phyloP scores from a whole-genome alignment of 768 basidiomycete genomes.

The Crepidotus variabilis region DNA sequence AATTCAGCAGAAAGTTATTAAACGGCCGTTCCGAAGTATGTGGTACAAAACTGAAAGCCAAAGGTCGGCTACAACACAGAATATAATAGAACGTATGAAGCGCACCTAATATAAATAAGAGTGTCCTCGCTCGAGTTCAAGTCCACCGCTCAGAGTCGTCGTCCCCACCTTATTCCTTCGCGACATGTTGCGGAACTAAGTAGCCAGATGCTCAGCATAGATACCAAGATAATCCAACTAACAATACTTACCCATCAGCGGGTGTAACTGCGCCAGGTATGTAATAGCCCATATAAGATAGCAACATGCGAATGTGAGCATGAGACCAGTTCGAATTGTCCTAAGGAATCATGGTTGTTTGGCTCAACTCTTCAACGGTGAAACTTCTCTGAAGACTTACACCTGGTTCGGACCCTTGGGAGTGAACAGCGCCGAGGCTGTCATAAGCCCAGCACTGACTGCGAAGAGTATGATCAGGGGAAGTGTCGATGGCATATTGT shows the following conservation, averaged over 20 bases:
- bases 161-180: background rate
- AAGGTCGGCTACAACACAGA: background rate
- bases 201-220: background rate
- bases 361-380: background rate
- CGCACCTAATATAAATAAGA: background rate
- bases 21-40: no score
- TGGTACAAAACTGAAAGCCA: no score
- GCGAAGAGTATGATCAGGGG: slow-evolving; percentile 68
- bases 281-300: slow-evolving; percentile 98
- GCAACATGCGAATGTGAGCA: slow-evolving; percentile 77
- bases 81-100: background rate
- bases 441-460: slow-evolving; percentile 61
- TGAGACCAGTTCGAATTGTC: slow-evolving; percentile 73
- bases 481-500: slow-evolving; percentile 62
- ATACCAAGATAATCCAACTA: no score
- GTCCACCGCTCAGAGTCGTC: background rate
- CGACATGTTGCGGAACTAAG: background rate
- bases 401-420: slow-evolving; percentile 90
- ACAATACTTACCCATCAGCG: slow-evolving; percentile 69
- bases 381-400: slow-evolving; percentile 42
- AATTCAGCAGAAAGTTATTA: no score
- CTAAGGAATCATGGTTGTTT: slow-evolving; percentile 33
- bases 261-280: slow-evolving; percentile 93
- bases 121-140: background rate
- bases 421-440: slow-evolving; percentile 58